Conservation (phyloP, 1,284 basidiomycete genomes). For the Ceratobasidium sp. region DNA sequence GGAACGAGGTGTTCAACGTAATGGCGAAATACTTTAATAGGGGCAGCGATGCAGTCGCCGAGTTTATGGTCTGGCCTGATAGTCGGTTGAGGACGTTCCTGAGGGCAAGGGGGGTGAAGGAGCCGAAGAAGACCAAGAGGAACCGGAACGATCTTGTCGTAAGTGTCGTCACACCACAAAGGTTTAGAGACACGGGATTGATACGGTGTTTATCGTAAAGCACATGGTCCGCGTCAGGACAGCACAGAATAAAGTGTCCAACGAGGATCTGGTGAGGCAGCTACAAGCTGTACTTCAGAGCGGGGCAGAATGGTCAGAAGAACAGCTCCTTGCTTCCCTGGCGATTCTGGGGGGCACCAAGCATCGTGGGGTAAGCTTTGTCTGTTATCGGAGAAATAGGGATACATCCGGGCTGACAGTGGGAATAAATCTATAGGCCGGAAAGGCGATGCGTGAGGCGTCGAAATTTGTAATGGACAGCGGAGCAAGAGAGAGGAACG, state of each 20-base stretch:
- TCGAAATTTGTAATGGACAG: neutral
- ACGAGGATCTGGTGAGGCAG: slow-evolving; percentile 3
- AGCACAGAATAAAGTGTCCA: neutral
- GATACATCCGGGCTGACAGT: neutral
- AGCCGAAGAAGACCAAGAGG: slow-evolving; percentile 15
- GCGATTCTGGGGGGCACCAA: slow-evolving; percentile 22
- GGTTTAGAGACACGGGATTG: neutral
- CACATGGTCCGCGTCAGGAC: slow-evolving; percentile 19
- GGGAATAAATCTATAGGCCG: slow-evolving; percentile 6
- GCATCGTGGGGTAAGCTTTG: slow-evolving; percentile 13
- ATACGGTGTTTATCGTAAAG: neutral
- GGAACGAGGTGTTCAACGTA: neutral
- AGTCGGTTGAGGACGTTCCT: neutral
- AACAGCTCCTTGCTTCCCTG: slow-evolving; percentile 12
- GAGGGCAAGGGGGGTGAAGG: slow-evolving; percentile 13
- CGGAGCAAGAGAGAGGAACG: neutral
- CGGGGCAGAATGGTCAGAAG: slow-evolving; percentile 27
- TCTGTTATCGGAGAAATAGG: too few relatives aligned
- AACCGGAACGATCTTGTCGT: neutral
- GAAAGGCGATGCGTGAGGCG: slow-evolving; percentile 13
- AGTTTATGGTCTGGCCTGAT: slow-evolving; percentile 22
- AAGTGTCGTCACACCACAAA: neutral
- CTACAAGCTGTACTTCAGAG: slow-evolving; percentile 8
- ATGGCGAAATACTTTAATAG: slow-evolving; percentile 22
- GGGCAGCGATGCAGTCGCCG: neutral